Evolutionary conservation across 2,329 filamentous ascomycete species (phyloP), one percentile per base, ranked within the genome.

Genomic region (Arthrobotrys iridis): DNA sequence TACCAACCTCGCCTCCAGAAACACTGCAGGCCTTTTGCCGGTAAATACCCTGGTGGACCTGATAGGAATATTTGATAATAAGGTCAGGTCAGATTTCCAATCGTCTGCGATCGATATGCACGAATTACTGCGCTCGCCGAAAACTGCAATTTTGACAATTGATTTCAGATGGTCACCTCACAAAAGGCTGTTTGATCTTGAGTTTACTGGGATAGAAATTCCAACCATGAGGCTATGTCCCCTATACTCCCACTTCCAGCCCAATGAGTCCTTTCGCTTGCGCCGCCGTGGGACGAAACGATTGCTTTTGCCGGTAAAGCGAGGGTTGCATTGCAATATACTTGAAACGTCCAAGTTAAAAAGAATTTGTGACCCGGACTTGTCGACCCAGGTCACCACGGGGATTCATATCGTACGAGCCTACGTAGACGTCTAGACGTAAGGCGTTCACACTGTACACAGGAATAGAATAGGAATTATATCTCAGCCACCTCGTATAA

Each of bases 11-110:
- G 62, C 70, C 62, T 74, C 62, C 60, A 62, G 70, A 74, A 74
- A 66, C 68, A 30, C 5, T 46, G 43, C 58, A 48, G 50, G 45
- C 28, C 45, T 55, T 66, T 62, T 62, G 43, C 45, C 58, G 43
- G 45, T 41, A 10, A 22, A 43, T 37, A 67, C 37, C 60, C 62
- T 57, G 40, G 70, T 13, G 67, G 26, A n/a, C 4, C 45, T 28
- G 62, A 67, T 67, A 74, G 70, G 62, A 67, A 58, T 67, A 67
- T 74, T 67, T 74, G 62, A 74, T 74, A 74, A 67, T 63, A 46
- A 60, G 40, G 52, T 62, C 37, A 55, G 52, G 66, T 74, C 60
- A 62, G 60, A 40, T 57, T 63, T 67, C 40, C 62, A 70, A 70
- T 62, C 45, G 43, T 30, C 30, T 48, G 35, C 46, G 52, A 66